phyloP scores from a whole-genome alignment of 371 early-diverging fungal species.

The Circinella minor region DNA sequence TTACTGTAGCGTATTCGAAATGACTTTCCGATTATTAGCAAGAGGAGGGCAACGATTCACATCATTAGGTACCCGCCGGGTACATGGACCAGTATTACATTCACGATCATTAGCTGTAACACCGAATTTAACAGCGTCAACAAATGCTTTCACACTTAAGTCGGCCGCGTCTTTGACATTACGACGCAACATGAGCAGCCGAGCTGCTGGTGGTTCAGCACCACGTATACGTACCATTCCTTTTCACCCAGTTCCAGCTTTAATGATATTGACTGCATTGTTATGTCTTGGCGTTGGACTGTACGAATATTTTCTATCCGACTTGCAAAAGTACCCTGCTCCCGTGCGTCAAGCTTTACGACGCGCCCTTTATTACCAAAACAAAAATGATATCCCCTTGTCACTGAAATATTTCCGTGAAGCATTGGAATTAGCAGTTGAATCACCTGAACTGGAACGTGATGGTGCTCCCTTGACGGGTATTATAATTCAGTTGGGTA shows the following conservation, averaged over 20 bases:
- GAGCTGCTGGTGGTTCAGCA: neutral
- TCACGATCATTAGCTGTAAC: neutral
- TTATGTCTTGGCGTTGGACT: constrained; percentile 53
- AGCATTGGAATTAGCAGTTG: constrained; percentile 53
- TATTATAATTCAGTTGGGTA: constrained; percentile 67
- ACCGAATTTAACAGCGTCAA: neutral
- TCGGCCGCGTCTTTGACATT: neutral
- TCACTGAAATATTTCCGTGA: constrained; percentile 57
- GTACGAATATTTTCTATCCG: constrained; percentile 60
- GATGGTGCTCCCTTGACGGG: constrained; percentile 63
- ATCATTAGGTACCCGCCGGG: neutral
- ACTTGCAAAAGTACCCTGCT: constrained; percentile 62
- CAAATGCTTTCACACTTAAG: too few species aligned
- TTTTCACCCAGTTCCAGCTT: neutral
- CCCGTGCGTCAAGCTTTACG: constrained; percentile 59
- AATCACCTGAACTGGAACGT: constrained; percentile 49
- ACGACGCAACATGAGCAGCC: neutral
- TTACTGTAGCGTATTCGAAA: neutral
- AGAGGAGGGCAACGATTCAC: neutral
- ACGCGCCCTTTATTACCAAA: constrained; percentile 65
- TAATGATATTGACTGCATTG: constrained; percentile 6
- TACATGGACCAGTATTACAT: neutral
- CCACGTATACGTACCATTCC: constrained; percentile 6
- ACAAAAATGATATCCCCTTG: constrained; percentile 47
- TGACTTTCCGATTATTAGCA: constrained; percentile 2